phyloP scores from a whole-genome alignment of 495 filamentous ascomycete species.

The Penicillium argentinense region DNA sequence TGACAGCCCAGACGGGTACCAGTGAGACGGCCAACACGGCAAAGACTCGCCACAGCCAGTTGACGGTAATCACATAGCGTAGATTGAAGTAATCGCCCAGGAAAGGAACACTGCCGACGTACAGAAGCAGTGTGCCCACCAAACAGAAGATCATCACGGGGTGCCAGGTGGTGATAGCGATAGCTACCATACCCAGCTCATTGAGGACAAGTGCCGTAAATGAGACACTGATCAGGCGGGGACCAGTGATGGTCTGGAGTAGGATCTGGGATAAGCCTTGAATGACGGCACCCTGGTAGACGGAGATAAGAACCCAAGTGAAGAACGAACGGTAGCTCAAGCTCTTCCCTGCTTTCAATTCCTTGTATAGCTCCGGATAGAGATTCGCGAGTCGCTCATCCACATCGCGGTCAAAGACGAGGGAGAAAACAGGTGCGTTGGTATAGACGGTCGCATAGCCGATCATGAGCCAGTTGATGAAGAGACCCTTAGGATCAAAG shows the following conservation, averaged over 20 bases:
- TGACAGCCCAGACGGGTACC: slow-evolving; percentile 82
- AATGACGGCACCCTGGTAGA: slow-evolving; percentile 94
- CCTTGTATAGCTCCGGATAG: slow-evolving; percentile 97
- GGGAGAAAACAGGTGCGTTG: slow-evolving; percentile 87
- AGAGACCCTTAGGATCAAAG: slow-evolving; percentile 91
- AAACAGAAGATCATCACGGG: slow-evolving; percentile 85
- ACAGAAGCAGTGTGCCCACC: slow-evolving; percentile 76
- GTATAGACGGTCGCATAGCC: slow-evolving; percentile 98
- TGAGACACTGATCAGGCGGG: slow-evolving; percentile 81
- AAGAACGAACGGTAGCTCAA: slow-evolving; percentile 94
- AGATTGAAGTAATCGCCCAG: slow-evolving; percentile 90
- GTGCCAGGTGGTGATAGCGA: slow-evolving; percentile 97
- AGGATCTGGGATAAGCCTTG: slow-evolving; percentile 90
- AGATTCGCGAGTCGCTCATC: slow-evolving; percentile 89
- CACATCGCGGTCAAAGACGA: slow-evolving; percentile 95
- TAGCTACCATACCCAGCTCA: slow-evolving; percentile 94
- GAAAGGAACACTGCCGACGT: slow-evolving; percentile 81
- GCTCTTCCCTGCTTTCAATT: slow-evolving; percentile 79
- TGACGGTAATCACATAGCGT: slow-evolving; percentile 70
- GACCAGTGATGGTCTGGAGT: slow-evolving; percentile 64
- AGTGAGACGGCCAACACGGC: slow-evolving; percentile 77
- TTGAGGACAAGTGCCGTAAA: slow-evolving; percentile 93
- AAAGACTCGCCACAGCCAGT: slow-evolving; percentile 84
- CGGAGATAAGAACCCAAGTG: slow-evolving; percentile 90
- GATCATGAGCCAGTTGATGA: slow-evolving; percentile 95